These are phyloP conservation scores for Phoma sp. DNA, from an alignment of 2,329 filamentous ascomycete genomes.

Conservation along the genomic window DNA sequence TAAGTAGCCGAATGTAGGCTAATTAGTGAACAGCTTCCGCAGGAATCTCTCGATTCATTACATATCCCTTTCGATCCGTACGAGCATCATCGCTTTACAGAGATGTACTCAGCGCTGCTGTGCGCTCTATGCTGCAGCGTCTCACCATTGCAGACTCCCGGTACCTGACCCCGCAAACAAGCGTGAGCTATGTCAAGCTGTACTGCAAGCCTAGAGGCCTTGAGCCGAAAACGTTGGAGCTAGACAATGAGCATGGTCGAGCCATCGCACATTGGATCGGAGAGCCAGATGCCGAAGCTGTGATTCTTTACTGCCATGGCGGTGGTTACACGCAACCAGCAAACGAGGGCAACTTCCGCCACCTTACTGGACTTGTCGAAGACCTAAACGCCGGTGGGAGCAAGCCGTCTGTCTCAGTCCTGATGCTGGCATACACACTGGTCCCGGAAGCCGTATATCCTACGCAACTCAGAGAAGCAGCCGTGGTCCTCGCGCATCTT, in stretches of 20 bases:
- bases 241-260: slow-evolving; percentile 7
- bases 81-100: slow-evolving; percentile 20
- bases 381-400: slow-evolving; percentile 18
- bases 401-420: slow-evolving; percentile 18
- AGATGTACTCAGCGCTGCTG: slow-evolving; percentile 26
- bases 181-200: slow-evolving; percentile 19
- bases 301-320: slow-evolving; percentile 34
- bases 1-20: background rate
- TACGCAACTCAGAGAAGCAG: slow-evolving; percentile 30
- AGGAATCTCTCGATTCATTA: slow-evolving; percentile 18
- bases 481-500: slow-evolving; percentile 25
- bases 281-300: slow-evolving; percentile 23
- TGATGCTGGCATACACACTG: slow-evolving; percentile 32
- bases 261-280: slow-evolving; percentile 36
- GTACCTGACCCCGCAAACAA: slow-evolving; percentile 25
- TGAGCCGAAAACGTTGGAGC: slow-evolving; percentile 18
- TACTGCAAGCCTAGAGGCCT: slow-evolving; percentile 22
- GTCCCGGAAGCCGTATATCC: slow-evolving; percentile 31
- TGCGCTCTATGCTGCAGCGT: slow-evolving; percentile 23
- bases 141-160: slow-evolving; percentile 32
- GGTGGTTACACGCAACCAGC: slow-evolving; percentile 31
- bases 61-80: slow-evolving; percentile 26
- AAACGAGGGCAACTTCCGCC: slow-evolving; percentile 19
- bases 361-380: slow-evolving; percentile 16
- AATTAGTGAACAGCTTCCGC: slow-evolving; percentile 15